Conservation (phyloP, 2,329 filamentous ascomycete species). For the Aspergillus clavatus region DNA sequence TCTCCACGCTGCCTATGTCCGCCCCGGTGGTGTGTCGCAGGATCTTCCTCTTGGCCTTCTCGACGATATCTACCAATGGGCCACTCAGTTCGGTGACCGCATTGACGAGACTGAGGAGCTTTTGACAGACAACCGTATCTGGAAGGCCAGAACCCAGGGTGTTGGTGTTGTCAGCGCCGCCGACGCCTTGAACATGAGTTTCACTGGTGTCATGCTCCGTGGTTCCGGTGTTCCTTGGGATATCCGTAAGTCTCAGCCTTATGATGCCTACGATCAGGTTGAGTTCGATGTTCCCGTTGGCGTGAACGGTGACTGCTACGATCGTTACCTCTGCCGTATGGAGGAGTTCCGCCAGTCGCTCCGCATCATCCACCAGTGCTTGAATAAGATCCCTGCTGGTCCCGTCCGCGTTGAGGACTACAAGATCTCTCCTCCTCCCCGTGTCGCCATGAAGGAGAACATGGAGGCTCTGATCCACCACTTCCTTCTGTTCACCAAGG, state of each 20-base stretch:
- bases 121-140: constrained; percentile 98
- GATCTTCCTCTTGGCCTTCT: constrained; percentile 90
- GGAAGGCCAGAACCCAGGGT: constrained; percentile 88
- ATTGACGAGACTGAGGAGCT: constrained; percentile 99
- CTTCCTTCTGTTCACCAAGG: constrained; percentile 98
- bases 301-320: constrained; percentile 97
- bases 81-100: constrained; percentile 95
- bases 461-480: constrained; percentile 99
- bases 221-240: constrained; percentile 96
- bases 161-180: constrained; percentile 86
- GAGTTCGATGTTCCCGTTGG: constrained; percentile 98
- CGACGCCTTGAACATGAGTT: constrained; percentile 95
- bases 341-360: constrained; percentile 98
- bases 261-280: constrained; percentile 95
- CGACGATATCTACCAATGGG: constrained; percentile 99
- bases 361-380: constrained; percentile 95
- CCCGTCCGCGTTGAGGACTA: constrained; percentile 97
- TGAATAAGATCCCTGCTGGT: constrained; percentile 97
- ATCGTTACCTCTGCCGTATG: constrained; percentile 98
- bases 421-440: constrained; percentile 94
- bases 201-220: constrained; percentile 95
- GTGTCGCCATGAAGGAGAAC: constrained; percentile 99
- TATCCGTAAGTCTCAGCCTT: constrained; percentile 91
- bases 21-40: constrained; percentile 92
- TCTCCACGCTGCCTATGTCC: constrained; percentile 93